phyloP scores from a whole-genome alignment of 495 filamentous ascomycete genomes.

The Barbatosphaeria neglecta region DNA sequence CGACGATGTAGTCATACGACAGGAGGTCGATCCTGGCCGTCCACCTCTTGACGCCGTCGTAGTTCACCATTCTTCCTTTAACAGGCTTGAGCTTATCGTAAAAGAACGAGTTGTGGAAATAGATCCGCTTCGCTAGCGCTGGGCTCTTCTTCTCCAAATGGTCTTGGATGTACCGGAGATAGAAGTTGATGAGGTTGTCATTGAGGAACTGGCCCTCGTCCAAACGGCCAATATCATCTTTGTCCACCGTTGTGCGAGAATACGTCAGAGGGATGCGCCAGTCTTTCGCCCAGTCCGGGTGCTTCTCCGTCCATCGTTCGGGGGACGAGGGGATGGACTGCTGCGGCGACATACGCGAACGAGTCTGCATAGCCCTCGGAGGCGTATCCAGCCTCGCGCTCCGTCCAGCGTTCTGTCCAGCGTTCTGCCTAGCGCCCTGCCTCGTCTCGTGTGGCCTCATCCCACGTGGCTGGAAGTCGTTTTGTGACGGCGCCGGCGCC shows the following conservation, averaged over 20 bases:
- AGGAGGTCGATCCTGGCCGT: constrained; percentile 80
- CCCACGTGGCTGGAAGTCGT: neutral
- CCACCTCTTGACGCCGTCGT: constrained; percentile 77
- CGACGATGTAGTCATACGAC: constrained; percentile 74
- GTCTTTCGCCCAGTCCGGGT: constrained; percentile 27
- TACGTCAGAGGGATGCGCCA: constrained; percentile 57
- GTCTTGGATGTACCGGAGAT: constrained; percentile 64
- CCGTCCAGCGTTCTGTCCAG: neutral
- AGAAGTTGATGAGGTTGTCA: constrained; percentile 83
- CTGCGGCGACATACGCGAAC: neutral
- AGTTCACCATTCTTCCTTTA: constrained; percentile 53
- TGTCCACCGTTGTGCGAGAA: constrained; percentile 60
- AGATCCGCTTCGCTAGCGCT: constrained; percentile 51
- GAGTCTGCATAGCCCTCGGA: neutral
- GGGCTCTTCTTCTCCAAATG: constrained; percentile 43
- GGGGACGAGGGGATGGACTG: neutral
- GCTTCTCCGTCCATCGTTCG: constrained; percentile 4
- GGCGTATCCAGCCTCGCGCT: neutral
- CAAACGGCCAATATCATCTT: constrained; percentile 66
- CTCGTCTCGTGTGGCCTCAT: neutral
- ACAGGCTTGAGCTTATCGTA: constrained; percentile 55
- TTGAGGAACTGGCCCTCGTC: constrained; percentile 83
- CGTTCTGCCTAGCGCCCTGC: neutral
- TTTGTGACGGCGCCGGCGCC: too few species aligned
- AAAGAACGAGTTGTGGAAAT: constrained; percentile 90